Base-by-base conservation (phyloP, 768 basidiomycete species). In the Lyophyllum decastes region DNA sequence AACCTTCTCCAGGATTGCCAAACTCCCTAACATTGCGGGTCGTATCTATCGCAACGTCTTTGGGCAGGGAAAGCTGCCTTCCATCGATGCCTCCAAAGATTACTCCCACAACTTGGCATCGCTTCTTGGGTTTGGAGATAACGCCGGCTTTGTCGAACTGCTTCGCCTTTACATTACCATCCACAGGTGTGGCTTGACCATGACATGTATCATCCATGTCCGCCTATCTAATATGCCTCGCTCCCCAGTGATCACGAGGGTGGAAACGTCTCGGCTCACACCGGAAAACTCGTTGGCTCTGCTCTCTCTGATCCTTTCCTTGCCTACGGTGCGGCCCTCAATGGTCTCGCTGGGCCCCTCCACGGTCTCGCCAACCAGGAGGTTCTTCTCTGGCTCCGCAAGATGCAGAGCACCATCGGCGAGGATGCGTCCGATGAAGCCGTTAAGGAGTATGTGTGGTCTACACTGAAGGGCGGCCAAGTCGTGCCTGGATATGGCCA, bases 351-450 rank as follows among this genome's bases (percentile, higher is more conserved):
- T 47, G 96, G 96, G 27, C 96, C 96, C 40, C 87, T 98, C 10
- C 96, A 98, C 76, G 96, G 95, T 68, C 87, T 95, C 35, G 93
- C 94, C 40, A 96, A 98, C 82, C 96, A 98, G 77, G 96, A 98
- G 73, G 96, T 98, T 34, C 83, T 98, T 52, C 71, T 93, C 68
- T 98, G 95, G 95, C 79, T 97, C 58, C 87, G 86, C 72, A 93
- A 91, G 80, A 96, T 98, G 94, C 91, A 95, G 73, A 68, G 81
- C 53, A 83, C 89, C 77, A 87, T 98, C 60, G 96, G 96, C 54
- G 87, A 92, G 70, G 82, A 88, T 63, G 88, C 93, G 10, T 82
- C 84, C 19, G 92, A 97, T 68, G 92, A 93, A 57, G 86, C 90
- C 24, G 91, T 98, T 68, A 89, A 87, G 73, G 88, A 96, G 67